A percentile compares a stretch with the other conserved stretches of the same genome.
Conservation (phyloP, 805 yeast species). For the Cyberlindnera mississippiensis region DNA sequence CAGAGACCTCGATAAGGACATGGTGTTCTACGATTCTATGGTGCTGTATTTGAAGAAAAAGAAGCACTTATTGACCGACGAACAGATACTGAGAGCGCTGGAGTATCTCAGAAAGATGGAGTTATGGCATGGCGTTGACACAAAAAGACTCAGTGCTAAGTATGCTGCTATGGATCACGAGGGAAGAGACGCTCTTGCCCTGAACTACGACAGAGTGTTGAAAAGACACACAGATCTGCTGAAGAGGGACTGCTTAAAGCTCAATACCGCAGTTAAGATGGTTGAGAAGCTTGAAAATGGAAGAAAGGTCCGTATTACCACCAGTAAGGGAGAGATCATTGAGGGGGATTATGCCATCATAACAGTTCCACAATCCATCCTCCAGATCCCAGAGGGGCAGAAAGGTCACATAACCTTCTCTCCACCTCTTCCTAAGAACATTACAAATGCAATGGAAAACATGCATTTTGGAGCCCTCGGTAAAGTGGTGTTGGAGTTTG, state of each 20-base stretch:
- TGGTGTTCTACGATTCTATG: constrained; percentile 47
- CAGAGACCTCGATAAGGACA: constrained; percentile 48
- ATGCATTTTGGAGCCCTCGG: constrained; percentile 69
- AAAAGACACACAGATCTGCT: constrained; percentile 39
- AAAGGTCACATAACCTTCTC: constrained; percentile 51
- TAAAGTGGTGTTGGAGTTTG: constrained; percentile 68
- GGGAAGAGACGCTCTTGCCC: constrained; percentile 74
- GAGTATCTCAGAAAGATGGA: constrained; percentile 57
- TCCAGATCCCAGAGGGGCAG: constrained; percentile 37
- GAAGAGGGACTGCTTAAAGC: constrained; percentile 36
- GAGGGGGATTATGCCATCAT: constrained; percentile 58
- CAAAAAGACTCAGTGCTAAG: constrained; percentile 64
- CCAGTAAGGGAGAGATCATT: constrained; percentile 30
- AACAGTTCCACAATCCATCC: constrained; percentile 73
- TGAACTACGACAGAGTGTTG: constrained; percentile 49
- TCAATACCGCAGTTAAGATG: constrained; percentile 39
- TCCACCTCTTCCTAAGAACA: constrained; percentile 49
- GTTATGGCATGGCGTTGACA: constrained; percentile 75
- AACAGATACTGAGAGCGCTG: constrained; percentile 48
- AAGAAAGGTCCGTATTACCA: constrained; percentile 24
- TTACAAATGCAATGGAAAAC: constrained; percentile 40
- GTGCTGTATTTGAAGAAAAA: constrained; percentile 43
- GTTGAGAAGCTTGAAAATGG: constrained; percentile 32
- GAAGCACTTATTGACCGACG: constrained; percentile 43
- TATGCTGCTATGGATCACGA: constrained; percentile 64